Percentiles rank a stretch among this genome's conserved stretches.
Evolutionary conservation across 2,329 filamentous ascomycete species (phyloP).

Genomic region (Cladosporium sp.): DNA sequence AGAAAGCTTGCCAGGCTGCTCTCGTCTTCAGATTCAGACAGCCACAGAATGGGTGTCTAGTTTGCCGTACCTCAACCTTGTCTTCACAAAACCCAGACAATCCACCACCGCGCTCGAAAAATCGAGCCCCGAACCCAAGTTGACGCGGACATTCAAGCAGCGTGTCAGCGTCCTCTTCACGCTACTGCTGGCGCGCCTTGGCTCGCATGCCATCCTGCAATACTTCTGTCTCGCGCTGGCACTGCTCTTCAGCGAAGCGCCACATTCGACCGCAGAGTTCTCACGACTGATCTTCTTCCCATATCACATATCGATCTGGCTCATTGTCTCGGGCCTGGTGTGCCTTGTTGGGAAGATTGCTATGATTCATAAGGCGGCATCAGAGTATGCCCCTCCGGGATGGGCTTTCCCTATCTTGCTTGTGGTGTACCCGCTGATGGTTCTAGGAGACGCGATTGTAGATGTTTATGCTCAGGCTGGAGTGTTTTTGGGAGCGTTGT

Average conservation of each 20-base stretch:
- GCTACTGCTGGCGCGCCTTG: slow-evolving; percentile 22
- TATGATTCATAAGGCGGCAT: slow-evolving; percentile 25
- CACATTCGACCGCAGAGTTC: slow-evolving; percentile 25
- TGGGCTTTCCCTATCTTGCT: slow-evolving; percentile 25
- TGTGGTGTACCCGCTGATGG: slow-evolving; percentile 24
- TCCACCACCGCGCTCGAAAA: slow-evolving; percentile 1
- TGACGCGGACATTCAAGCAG: slow-evolving; percentile 22
- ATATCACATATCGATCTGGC: slow-evolving; percentile 26
- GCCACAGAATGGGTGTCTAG: slow-evolving; percentile 21
- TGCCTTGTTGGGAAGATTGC: slow-evolving; percentile 24
- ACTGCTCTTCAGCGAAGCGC: slow-evolving; percentile 26
- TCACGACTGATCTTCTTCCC: slow-evolving; percentile 26
- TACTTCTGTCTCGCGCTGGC: slow-evolving; percentile 27
- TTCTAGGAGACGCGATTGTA: slow-evolving; percentile 23
- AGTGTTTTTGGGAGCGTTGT: slow-evolving; percentile 17
- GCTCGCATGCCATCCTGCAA: slow-evolving; percentile 27
- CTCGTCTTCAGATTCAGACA: not conserved
- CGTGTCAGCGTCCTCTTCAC: slow-evolving; percentile 25
- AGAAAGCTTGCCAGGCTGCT: slow-evolving; percentile 6
- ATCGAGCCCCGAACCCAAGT: not conserved
- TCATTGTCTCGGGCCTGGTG: slow-evolving; percentile 24
- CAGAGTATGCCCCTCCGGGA: slow-evolving; percentile 26
- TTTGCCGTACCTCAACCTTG: slow-evolving; percentile 23
- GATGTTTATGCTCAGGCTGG: slow-evolving; percentile 27
- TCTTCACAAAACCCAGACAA: slow-evolving; percentile 22